These are phyloP conservation scores for Scedosporium apiospermum DNA, from an alignment of 2,329 filamentous ascomycete genomes.

Conservation along the genomic window DNA sequence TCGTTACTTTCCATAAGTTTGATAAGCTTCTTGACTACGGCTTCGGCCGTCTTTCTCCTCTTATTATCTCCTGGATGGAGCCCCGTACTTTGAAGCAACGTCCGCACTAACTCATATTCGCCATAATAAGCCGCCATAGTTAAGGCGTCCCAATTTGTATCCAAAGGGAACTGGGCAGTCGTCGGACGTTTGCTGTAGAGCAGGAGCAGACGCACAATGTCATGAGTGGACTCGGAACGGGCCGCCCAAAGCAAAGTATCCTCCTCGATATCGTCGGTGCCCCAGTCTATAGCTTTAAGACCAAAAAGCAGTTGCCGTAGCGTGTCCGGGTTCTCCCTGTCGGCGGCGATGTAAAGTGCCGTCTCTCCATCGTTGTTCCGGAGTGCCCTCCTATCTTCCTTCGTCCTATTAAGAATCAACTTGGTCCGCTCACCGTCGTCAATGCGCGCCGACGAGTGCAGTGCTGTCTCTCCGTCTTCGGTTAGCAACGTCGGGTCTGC, in stretches of 20 bases:
- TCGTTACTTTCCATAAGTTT: background rate
- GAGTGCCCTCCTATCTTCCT: background rate
- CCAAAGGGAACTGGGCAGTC: background rate
- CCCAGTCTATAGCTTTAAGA: background rate
- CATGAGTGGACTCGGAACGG: background rate
- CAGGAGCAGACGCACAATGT: background rate
- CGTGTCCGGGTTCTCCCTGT: background rate
- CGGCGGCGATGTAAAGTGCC: background rate
- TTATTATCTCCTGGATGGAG: background rate
- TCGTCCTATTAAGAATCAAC: background rate
- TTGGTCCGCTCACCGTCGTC: background rate
- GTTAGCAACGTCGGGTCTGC: slow-evolving; percentile 6
- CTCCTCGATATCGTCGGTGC: background rate
- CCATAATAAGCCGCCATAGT: background rate
- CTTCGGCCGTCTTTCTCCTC: background rate
- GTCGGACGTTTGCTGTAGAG: background rate
- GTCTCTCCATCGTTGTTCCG: background rate
- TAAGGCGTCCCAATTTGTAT: background rate
- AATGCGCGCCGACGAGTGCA: background rate
- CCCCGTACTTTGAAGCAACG: background rate
- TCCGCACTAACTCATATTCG: background rate
- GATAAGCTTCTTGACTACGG: background rate
- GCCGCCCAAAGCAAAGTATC: background rate
- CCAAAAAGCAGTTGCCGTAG: background rate
- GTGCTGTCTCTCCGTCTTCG: background rate